A percentile compares a stretch with the other conserved stretches of the same genome.
Evolutionary conservation across 2,329 filamentous ascomycete genomes (phyloP).

Genomic region (Taxawa tesnikishii): DNA sequence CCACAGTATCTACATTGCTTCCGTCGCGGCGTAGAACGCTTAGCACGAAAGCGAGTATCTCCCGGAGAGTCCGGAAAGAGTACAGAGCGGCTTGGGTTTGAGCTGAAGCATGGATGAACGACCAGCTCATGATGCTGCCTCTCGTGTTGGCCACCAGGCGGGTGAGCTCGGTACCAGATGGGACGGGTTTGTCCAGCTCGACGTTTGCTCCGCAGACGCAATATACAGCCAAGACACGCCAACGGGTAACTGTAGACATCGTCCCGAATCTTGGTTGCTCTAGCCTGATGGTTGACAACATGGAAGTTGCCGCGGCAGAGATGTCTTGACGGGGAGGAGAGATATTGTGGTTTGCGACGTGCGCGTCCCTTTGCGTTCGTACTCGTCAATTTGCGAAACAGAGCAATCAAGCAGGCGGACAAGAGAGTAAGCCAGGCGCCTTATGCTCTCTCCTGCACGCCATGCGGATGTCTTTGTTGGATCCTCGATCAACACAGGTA

Average conservation of each 20-base stretch:
- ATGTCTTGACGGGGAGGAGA: constrained; percentile 2
- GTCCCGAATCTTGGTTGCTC: not conserved
- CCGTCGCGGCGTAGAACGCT: not conserved
- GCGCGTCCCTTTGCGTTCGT: constrained; percentile 21
- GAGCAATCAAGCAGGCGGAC: constrained; percentile 11
- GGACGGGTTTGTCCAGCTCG: constrained; percentile 6
- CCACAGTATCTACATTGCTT: not conserved
- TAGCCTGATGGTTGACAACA: not conserved
- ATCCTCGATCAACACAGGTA: constrained; percentile 48
- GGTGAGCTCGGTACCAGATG: constrained; percentile 3
- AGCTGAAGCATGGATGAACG: constrained; percentile 25
- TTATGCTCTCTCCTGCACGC: constrained; percentile 23
- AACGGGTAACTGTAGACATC: constrained; percentile 4
- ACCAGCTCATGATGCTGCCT: constrained; percentile 16
- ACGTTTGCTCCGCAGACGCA: constrained; percentile 6
- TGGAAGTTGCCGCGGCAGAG: not conserved
- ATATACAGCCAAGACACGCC: constrained; percentile 6
- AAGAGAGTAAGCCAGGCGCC: constrained; percentile 26
- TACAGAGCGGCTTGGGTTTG: constrained; percentile 30
- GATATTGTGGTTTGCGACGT: constrained; percentile 9
- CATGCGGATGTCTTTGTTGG: constrained; percentile 29
- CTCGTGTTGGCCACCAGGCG: constrained; percentile 4
- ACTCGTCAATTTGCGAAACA: constrained; percentile 21
- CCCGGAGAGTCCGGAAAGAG: constrained; percentile 28
- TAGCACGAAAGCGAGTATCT: constrained; percentile 15